Evolutionary conservation across 2,329 filamentous ascomycete genomes (phyloP), one percentile per base, ranked within the genome.

Genomic region (Aspergillus puulaauensis): DNA sequence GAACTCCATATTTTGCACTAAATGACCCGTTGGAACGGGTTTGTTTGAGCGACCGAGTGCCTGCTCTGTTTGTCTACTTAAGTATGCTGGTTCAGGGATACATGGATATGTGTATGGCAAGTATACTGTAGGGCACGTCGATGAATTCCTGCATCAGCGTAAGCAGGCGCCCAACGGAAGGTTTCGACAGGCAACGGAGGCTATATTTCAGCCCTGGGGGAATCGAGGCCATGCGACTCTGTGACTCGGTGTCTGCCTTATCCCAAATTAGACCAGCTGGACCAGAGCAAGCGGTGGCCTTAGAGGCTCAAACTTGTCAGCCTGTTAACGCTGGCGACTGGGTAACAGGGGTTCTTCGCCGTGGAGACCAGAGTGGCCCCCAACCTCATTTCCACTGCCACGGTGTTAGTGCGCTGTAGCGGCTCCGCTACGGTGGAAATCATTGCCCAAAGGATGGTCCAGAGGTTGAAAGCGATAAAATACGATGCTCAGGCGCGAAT

Each of bases 341-440:
- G 43, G 43, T 15, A 45, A 23, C 43, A 7, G 14, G 21, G 12
- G 19, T 45, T 45, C 19, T 24, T 45, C 24, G 43, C 43, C 19
- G 43, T 23, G 23, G 43, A 45, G 43, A 23, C 43, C 12, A 23
- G 33, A 3, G 19, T 39, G 48, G 48, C 48, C 48, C 48, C 48
- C 48, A 51, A 40, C 24, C 21, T 41, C 35, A 51, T 40, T 40
- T 37, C 41, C 51, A 46, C 51, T 15, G 51, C 40, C 51, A 53
- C 41, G 41, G 5, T 24, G 15, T n/a, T 37, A 37, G 35, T 37
- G 15, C 15, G 23, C 23, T 27, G 7, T 14, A 46, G 44, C 35
- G 48, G 37, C 48, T 41, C 48, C 35, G 48, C 48, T 35, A 51
- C 23, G 19, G n/a, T 17, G 21, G 8, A 3, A n/a, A 21, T 23